These are phyloP conservation scores for Metschnikowia bowlesiae DNA, from an alignment of 805 yeast species.

Conservation along the genomic window DNA sequence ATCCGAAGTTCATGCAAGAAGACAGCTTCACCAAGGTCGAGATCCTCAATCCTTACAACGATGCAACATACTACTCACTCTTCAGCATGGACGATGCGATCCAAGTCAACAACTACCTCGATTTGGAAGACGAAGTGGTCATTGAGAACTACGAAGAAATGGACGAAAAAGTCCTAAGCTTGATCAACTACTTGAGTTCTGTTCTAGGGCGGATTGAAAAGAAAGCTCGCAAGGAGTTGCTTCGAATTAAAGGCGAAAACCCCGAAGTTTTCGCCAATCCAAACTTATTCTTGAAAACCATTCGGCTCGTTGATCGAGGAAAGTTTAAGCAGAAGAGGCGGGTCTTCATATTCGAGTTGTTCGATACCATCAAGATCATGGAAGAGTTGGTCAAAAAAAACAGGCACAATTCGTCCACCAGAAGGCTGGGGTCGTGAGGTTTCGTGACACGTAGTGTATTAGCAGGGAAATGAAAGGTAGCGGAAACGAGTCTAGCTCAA, in stretches of 20 bases:
- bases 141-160: conserved; percentile 15
- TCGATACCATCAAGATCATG: conserved; percentile 46
- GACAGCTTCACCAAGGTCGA: conserved; percentile 13
- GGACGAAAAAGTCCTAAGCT: conserved; percentile 23
- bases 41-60: conserved; percentile 14
- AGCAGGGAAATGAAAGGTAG: neutral
- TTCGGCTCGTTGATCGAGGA: conserved; percentile 50
- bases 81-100: conserved; percentile 11
- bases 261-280: conserved; percentile 54
- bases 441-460: neutral
- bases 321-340: conserved; percentile 61
- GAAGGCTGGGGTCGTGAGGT: neutral
- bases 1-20: conserved; percentile 14
- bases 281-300: conserved; percentile 48
- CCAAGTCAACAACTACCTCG: conserved; percentile 6
- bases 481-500: neutral
- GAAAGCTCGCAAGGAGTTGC: conserved; percentile 55
- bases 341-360: conserved; percentile 58
- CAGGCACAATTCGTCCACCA: conserved; percentile 21
- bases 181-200: conserved; percentile 50
- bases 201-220: conserved; percentile 41
- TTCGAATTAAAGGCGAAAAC: conserved; percentile 45
- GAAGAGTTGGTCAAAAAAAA: conserved; percentile 49
- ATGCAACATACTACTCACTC: conserved; percentile 11
- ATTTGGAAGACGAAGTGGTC: conserved; percentile 14